Base-by-base conservation (phyloP, 1,139 yeast species). In the Spencermartinsiella ligniputridi region DNA sequence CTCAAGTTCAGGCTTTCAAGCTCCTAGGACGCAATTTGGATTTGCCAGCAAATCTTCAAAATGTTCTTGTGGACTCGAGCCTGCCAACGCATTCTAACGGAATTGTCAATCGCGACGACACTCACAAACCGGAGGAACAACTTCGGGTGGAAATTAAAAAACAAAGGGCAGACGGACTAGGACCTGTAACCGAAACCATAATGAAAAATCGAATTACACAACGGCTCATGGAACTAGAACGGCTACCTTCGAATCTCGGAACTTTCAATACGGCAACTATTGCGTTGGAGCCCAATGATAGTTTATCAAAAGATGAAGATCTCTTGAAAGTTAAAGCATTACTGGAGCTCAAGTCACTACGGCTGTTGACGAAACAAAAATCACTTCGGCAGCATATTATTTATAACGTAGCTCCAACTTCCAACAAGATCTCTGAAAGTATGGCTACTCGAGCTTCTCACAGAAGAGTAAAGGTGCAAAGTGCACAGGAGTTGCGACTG, bases 351-450 rank as follows among this genome's bases (percentile, higher is more conserved):
- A 94, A 90, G 64, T 73, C 90, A 0, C 73, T 92, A 53, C 80
- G 89, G 51, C 68, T 90, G 30, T 73, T 94, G 49, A 76, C 92
- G 1, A 83, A 86, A 56, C 99, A 94, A 61, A 90, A 90, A 61
- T 82, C 83, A 42, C 59, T 92, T 51, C 84, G 96, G 56, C 89
- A 87, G 60, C 79, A 76, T 51, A 66, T 94, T 27, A 69, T 90
- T 11, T 76, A 78, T 45, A 78, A 79, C 46, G 74, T 81, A 39
- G 84, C 95, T 2, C 58, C 64, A 35, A 54, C 59, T 27, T 53
- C 66, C 1, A 63, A 66, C 17, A 54, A 60, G 3, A 48, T 63
- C 18, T 57, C 66, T 13, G 56, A 56, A 40, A 58, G 63, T 33
- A 54, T 60, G 55, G 61, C 65, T 29, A 54, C 57, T 42, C 63